Evolutionary conservation across 345 rosid species (phyloP), one percentile per base, ranked within the genome.

Genomic region (Cochlearia excelsa): DNA sequence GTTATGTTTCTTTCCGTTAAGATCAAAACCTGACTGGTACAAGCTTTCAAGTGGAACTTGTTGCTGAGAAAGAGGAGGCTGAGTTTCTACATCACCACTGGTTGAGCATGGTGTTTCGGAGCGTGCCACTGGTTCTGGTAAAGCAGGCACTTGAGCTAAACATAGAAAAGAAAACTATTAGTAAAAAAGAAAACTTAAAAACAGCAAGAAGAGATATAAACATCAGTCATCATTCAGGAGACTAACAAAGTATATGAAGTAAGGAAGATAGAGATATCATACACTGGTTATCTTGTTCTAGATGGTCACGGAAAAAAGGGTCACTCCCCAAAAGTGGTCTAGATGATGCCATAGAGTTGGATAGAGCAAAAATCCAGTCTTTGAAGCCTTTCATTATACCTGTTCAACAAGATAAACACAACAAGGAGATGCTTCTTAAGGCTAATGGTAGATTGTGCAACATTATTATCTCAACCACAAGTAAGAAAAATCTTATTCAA

Each of bases 361-460:
- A 78, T 28, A 87, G 44, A 37, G 82, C 66, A 29, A 83, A 80
- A 63, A 76, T 81, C 89, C 95, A 88, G 48, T 92, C 96, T 71
- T 80, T 80, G 71, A 88, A 56, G 44, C 93, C 80, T 79, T 84
- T 88, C 96, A 92, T 92, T 30, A 27, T 63, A 46, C 69, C 69
- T 57, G 60, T 38, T 9, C 29, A 57, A 23, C 42, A 35, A n/a
- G 39, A 16, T 16, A 16, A 16, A 16, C 3, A 58, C 59, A 58
- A 50, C 3, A 58, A 51, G 30, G 23, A 51, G 28, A 57, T 9
- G 23, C 8, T 35, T 6, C 4, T 16, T 9, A 37, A 45, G 44
- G 43, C 10, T 11, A 61, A 31, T 61, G n/a, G 3, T 6, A 46
- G 45, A 39, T 23, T 35, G 7, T 52, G 45, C 51, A n/a, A 43